Evolutionary conservation across 2,329 filamentous ascomycete genomes (phyloP).

Genomic region (Fusarium agapanthi): DNA sequence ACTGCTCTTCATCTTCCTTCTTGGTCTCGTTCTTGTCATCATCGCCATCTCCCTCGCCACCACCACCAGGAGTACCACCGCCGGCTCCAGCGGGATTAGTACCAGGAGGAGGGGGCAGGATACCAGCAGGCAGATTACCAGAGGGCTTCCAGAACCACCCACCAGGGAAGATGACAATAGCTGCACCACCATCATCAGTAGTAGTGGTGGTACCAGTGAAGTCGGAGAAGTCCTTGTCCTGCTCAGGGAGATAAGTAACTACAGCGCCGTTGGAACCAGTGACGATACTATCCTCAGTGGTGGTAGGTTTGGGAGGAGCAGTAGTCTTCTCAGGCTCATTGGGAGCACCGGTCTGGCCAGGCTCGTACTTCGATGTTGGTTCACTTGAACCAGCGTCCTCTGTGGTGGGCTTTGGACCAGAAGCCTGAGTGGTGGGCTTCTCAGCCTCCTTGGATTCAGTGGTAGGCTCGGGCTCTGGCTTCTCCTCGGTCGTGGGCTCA

Average conservation of each 20-base stretch:
- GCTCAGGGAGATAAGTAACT: slow-evolving; percentile 2
- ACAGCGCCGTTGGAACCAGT: slow-evolving; percentile 7
- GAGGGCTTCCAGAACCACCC: slow-evolving; percentile 16
- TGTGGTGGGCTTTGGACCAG: background rate
- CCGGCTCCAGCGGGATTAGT: background rate
- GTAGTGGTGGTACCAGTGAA: slow-evolving; percentile 10
- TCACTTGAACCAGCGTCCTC: background rate
- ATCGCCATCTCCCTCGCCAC: background rate
- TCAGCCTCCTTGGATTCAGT: background rate
- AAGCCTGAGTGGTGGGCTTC: background rate
- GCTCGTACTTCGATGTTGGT: background rate
- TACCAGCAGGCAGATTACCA: background rate
- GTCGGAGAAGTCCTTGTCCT: slow-evolving; percentile 7
- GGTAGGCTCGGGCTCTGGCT: background rate
- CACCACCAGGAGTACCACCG: background rate
- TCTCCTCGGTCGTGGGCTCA: background rate
- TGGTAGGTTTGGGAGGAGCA: background rate
- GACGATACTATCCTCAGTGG: slow-evolving; percentile 1
- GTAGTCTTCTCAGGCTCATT: slow-evolving; percentile 5
- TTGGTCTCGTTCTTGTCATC: background rate
- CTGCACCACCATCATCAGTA: slow-evolving; percentile 7
- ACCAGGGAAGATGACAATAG: slow-evolving; percentile 7
- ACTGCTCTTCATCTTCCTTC: slow-evolving; percentile 1
- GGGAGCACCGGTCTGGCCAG: background rate
- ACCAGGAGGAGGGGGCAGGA: background rate